Base-by-base conservation (phyloP, 352 stramenopile species). In the Pythium catenulatum region DNA sequence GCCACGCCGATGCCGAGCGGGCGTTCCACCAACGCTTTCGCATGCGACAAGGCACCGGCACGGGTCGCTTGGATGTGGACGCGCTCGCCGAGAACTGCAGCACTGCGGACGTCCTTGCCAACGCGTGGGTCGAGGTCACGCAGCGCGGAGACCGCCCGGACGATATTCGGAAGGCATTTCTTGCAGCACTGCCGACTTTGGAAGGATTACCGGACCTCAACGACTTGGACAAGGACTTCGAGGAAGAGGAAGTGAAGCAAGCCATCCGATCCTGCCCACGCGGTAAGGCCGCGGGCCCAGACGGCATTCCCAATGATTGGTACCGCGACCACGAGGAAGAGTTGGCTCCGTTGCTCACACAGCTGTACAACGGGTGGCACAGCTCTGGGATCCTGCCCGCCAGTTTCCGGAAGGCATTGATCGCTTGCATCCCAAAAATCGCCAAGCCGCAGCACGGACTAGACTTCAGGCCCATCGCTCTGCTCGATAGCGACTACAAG, bases 291-390 rank as follows among this genome's bases (percentile, higher is more conserved):
- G 52, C 39, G 1, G 79, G 68, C 3, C 68, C 79, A 0, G 79
- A 86, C 48, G 69, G 70, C 1, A 19, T 81, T 9, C 70, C 69
- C 7, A 86, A 86, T 39, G 70, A 78, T 36, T 86, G 69, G 69
- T 86, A 86, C 37, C 41, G 46, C 7, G 56, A 86, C 32, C 48
- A 82, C 27, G 46, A 58, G n/a, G 68, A 75, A 14, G 1, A 45
- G 4, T 45, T 84, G 1, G 59, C 46, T 1, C 19, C 23, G 36
- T 6, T 75, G 25, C 56, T 86, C n/a, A 73, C 52, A 14, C 17
- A 23, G 0, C 25, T 86, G 25, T 75, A 48, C 41, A 79, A 86
- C 34, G 19, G 15, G 25, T 74, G 66, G 61, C 56, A 73, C 17
- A 25, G 7, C 1, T 8, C 50, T 11, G 58, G 46, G 5, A 30